These are phyloP conservation scores for Prinsepia uniflora DNA, from an alignment of 306 rosid species.

Conservation along the genomic window DNA sequence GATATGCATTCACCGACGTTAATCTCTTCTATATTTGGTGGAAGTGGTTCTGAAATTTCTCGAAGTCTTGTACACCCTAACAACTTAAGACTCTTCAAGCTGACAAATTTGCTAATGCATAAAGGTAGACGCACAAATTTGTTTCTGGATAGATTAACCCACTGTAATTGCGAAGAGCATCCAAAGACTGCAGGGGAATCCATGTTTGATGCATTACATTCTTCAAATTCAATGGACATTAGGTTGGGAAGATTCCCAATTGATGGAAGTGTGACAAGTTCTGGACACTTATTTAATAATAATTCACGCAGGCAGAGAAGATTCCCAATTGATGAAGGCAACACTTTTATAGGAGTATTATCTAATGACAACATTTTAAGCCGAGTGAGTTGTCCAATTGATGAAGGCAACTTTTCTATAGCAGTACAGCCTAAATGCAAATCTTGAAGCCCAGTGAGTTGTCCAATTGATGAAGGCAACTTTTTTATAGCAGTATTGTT, in stretches of 20 bases:
- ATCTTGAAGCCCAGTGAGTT: no score
- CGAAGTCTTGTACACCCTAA: not conserved
- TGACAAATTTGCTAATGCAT: not conserved
- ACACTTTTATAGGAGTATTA: not conserved
- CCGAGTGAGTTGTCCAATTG: no score
- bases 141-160: not conserved
- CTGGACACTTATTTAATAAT: not conserved
- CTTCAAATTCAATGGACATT: accelerated
- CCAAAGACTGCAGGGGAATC: not conserved
- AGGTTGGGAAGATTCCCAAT: not conserved
- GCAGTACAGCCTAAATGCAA: no score
- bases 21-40: not conserved
- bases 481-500: not conserved
- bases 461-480: no score
- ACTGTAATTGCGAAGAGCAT: not conserved
- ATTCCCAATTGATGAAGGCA: not conserved
- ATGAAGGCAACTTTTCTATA: no score
- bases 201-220: not conserved
- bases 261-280: not conserved
- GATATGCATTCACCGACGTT: not conserved
- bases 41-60: constrained; percentile 1
- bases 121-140: not conserved
- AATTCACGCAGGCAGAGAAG: no score
- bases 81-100: accelerated
- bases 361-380: no score